phyloP scores from a whole-genome alignment of 192 early-diverging fungal genomes.

The Backusella tarrabulga region DNA sequence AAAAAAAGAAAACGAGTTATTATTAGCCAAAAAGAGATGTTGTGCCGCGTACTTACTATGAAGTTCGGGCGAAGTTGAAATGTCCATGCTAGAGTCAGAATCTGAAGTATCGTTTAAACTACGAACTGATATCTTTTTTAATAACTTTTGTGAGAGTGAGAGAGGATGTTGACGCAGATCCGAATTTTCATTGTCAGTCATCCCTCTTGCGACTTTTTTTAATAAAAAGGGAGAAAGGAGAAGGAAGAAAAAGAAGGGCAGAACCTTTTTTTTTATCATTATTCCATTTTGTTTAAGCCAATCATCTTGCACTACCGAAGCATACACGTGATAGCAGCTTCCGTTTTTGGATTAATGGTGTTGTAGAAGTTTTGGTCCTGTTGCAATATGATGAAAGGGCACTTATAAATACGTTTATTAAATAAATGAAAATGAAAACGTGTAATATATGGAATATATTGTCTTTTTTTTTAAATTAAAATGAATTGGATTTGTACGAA shows the following conservation, averaged over 20 bases:
- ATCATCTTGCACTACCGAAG: not conserved
- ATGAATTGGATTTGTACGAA: not conserved
- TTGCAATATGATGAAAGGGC: not conserved
- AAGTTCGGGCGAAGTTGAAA: not conserved
- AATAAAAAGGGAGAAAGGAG: not conserved
- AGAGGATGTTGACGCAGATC: not conserved
- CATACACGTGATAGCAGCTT: not conserved
- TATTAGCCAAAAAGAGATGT: not conserved
- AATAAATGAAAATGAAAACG: too few relatives aligned
- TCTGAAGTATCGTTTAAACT: not conserved
- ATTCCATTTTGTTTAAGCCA: not conserved
- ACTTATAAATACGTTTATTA: too few relatives aligned
- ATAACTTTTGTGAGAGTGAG: conserved; percentile 3
- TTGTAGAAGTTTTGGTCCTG: not conserved
- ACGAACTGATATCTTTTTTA: conserved; percentile 12
- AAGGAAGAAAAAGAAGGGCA: not conserved
- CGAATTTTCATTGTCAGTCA: conserved; percentile 14
- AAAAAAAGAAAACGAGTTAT: too few relatives aligned
- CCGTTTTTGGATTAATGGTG: not conserved
- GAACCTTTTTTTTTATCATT: not conserved
- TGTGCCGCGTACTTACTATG: not conserved
- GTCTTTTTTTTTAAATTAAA: not conserved
- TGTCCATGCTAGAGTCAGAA: not conserved
- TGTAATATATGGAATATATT: not conserved
- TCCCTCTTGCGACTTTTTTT: not conserved